Evolutionary conservation across 768 basidiomycete genomes (phyloP).

Genomic region (Peribolospora kevripleyi): DNA sequence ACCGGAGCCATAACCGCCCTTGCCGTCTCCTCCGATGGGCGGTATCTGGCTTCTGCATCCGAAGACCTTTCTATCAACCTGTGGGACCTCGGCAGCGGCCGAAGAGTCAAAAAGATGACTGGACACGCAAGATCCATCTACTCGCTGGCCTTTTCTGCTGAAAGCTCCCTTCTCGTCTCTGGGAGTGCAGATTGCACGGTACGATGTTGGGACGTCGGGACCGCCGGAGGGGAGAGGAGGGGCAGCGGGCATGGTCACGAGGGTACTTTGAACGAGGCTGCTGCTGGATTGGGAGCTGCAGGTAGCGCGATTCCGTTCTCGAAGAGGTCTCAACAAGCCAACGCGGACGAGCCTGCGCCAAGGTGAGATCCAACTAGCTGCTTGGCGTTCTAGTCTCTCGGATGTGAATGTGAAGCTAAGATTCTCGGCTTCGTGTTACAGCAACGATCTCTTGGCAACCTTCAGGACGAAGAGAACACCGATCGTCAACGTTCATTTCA

Average conservation of each 20-base stretch:
- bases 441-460: constrained; percentile 62
- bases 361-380: not conserved
- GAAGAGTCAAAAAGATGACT: constrained; percentile 82
- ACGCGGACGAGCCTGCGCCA: not conserved
- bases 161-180: constrained; percentile 70
- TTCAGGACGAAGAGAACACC: constrained; percentile 94
- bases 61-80: constrained; percentile 83
- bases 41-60: constrained; percentile 53
- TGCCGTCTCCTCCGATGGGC: constrained; percentile 79
- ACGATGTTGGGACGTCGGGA: constrained; percentile 74
- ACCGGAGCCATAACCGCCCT: constrained; percentile 64
- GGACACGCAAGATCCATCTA: constrained; percentile 78
- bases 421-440: constrained; percentile 16
- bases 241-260: not conserved
- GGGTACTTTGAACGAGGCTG: constrained; percentile 26
- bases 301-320: constrained; percentile 1
- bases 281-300: constrained; percentile 21
- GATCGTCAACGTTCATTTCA: constrained; percentile 75
- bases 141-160: constrained; percentile 72
- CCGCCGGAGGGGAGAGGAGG: constrained; percentile 2
- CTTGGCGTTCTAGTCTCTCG: not conserved
- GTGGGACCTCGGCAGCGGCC: constrained; percentile 91
- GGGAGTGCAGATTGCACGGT: constrained; percentile 90
- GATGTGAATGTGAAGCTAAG: not conserved
- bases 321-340: not conserved